These are phyloP conservation scores for Elsinoe perseae DNA, from an alignment of 2,329 filamentous ascomycete genomes.

Conservation along the genomic window DNA sequence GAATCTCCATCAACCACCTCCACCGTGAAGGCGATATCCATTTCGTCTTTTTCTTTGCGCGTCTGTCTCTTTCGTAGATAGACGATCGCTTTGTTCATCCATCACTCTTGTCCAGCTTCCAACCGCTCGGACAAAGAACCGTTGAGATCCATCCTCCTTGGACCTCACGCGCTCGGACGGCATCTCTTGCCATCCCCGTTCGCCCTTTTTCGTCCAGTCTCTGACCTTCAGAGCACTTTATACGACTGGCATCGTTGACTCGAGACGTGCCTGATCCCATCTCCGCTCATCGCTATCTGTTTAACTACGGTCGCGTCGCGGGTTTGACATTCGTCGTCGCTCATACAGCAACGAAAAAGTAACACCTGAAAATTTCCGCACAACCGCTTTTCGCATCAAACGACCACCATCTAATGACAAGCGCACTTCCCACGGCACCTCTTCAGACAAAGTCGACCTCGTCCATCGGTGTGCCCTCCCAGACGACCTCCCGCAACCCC, in stretches of 20 bases:
- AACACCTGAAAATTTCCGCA: constrained; percentile 18
- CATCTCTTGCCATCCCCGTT: constrained; percentile 11
- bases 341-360: constrained; percentile 13
- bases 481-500: constrained; percentile 44
- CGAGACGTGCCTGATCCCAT: constrained; percentile 10
- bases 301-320: neutral
- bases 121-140: constrained; percentile 1
- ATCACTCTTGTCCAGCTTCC: constrained; percentile 2
- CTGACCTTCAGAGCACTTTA: constrained; percentile 5
- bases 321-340: constrained; percentile 17
- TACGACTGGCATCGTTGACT: neutral
- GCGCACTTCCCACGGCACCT: constrained; percentile 46
- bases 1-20: constrained; percentile 7
- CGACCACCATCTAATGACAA: constrained; percentile 50
- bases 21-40: constrained; percentile 7
- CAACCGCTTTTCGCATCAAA: constrained; percentile 19
- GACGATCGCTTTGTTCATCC: constrained; percentile 8
- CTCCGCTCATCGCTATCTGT: constrained; percentile 11
- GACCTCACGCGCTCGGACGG: constrained; percentile 15
- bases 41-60: constrained; percentile 13
- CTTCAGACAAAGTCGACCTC: constrained; percentile 42
- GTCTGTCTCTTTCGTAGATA: constrained; percentile 14
- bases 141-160: constrained; percentile 12
- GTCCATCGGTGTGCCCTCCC: constrained; percentile 41
- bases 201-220: constrained; percentile 8